Evolutionary conservation across 176 grass and related monocot species (phyloP).

Genomic region (Panicum miliaceum): DNA sequence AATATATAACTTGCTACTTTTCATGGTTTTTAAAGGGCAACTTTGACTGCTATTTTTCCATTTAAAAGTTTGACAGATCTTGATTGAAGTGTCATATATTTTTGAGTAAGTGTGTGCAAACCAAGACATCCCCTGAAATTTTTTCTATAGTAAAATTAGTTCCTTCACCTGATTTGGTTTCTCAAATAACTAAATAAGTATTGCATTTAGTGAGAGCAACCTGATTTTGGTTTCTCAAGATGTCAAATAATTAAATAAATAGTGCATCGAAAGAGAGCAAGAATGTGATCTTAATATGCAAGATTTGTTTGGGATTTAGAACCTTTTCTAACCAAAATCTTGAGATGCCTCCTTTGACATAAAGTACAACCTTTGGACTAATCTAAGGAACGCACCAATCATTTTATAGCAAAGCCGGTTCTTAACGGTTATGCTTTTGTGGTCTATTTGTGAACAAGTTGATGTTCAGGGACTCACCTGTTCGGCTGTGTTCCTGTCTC

Average conservation of each 20-base stretch:
- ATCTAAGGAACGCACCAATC: conserved; percentile 5
- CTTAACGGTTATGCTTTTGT: neutral
- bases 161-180: neutral
- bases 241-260: neutral
- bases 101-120: neutral
- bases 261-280: neutral
- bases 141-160: neutral
- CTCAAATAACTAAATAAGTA: neutral
- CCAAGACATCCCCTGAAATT: neutral
- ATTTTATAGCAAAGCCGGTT: conserved; percentile 6
- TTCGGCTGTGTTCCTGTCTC: neutral
- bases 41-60: neutral
- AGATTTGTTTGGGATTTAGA: conserved; percentile 24
- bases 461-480: neutral
- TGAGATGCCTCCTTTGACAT: conserved; percentile 24
- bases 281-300: neutral
- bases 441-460: neutral
- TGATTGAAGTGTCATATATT: neutral
- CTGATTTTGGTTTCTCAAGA: neutral
- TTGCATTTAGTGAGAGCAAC: neutral
- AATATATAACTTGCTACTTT: no score
- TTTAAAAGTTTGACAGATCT: neutral
- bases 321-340: conserved; percentile 36
- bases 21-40: neutral
- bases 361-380: conserved; percentile 28